A percentile compares a stretch with the other conserved stretches of the same genome.
Conservation (phyloP, 2,329 filamentous ascomycete genomes). For the Penicillium hesseltinei region DNA sequence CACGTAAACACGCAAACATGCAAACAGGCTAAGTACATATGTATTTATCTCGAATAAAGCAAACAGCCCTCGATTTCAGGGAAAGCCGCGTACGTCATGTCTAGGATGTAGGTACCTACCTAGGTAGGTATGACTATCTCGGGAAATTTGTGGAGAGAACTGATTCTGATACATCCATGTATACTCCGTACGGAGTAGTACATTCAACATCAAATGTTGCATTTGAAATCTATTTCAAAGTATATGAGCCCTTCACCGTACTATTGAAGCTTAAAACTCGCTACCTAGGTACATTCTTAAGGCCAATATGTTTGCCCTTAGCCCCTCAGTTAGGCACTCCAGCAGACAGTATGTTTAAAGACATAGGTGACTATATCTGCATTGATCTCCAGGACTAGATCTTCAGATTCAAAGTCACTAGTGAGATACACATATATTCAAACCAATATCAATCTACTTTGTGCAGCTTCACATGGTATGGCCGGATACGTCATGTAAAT, state of each 20-base stretch:
- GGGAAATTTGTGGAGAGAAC: neutral
- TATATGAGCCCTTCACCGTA: neutral
- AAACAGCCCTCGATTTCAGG: neutral
- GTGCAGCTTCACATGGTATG: conserved; percentile 1
- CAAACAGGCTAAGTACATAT: neutral
- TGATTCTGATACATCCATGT: neutral
- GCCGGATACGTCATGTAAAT: conserved; percentile 21
- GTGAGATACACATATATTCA: neutral
- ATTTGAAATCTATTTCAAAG: neutral
- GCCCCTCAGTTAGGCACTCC: neutral
- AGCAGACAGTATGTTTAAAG: neutral
- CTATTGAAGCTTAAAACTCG: neutral
- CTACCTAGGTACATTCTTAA: neutral
- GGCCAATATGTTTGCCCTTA: neutral
- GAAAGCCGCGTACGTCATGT: conserved; percentile 6
- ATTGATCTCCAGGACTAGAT: neutral
- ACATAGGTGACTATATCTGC: neutral
- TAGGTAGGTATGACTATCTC: neutral
- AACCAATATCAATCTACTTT: neutral
- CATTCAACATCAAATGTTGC: neutral
- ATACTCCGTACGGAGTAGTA: neutral
- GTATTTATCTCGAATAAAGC: neutral
- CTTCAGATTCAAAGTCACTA: neutral
- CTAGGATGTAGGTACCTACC: neutral
- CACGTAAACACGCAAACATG: neutral